Percentiles rank a stretch among this genome's conserved stretches.
phyloP scores from a whole-genome alignment of 805 yeast genomes.

The Wickerhamomyces ciferrii region DNA sequence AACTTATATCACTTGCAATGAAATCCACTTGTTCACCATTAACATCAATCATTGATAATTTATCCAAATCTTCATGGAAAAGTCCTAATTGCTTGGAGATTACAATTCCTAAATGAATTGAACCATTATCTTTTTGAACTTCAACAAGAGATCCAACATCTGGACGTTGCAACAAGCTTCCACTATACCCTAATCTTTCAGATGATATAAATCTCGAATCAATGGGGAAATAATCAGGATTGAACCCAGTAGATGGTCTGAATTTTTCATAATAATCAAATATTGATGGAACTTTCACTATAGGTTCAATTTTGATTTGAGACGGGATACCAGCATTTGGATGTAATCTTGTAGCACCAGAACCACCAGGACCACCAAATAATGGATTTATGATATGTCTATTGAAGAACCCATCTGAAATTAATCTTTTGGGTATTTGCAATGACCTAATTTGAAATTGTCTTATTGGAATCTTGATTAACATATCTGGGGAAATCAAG shows the following conservation, averaged over 20 bases:
- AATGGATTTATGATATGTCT: not conserved
- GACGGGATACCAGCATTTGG: not conserved
- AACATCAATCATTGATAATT: not conserved
- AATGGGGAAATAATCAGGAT: not conserved
- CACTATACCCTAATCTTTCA: not conserved
- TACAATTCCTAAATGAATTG: conserved; percentile 31
- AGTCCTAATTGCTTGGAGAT: conserved; percentile 24
- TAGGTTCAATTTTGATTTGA: not conserved
- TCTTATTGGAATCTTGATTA: not conserved
- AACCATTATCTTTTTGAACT: conserved; percentile 17
- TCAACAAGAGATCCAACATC: conserved; percentile 36
- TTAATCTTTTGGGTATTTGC: not conserved
- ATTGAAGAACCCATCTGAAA: not conserved
- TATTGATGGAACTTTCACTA: not conserved
- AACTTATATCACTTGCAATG: not conserved
- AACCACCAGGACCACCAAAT: not conserved
- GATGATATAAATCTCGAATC: not conserved
- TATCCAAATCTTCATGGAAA: conserved; percentile 23
- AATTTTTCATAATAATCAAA: not conserved
- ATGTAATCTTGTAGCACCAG: too few species aligned
- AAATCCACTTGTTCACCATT: not conserved
- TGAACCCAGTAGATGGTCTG: not conserved
- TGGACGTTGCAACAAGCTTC: conserved; percentile 4
- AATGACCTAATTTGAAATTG: not conserved
- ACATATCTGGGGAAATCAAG: not conserved